A percentile compares a stretch with the other conserved stretches of the same genome.
Evolutionary conservation across 345 rosid genomes (phyloP).

Genomic region (Citrus glauca): DNA sequence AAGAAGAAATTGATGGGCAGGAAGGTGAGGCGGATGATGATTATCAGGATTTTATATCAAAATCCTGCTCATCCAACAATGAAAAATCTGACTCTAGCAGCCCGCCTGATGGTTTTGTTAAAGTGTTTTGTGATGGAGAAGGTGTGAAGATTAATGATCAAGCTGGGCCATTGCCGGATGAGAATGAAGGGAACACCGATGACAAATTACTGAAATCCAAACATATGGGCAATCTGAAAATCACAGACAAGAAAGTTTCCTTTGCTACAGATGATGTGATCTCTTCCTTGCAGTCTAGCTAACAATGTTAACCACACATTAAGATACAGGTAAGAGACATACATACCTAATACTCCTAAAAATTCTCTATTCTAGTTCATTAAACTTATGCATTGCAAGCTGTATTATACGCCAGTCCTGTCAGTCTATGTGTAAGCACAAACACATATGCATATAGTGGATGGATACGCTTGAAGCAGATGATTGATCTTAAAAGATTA

Average conservation of each 20-base stretch:
- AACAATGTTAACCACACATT: constrained; percentile 13
- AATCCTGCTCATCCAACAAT: constrained; percentile 13
- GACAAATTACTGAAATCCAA: constrained; percentile 4
- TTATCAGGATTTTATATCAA: constrained; percentile 20
- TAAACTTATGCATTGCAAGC: neutral
- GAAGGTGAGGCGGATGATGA: constrained; percentile 23
- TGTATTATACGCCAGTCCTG: neutral
- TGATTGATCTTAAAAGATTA: constrained; percentile 27
- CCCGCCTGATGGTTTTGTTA: constrained; percentile 11
- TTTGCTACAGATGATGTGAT: constrained; percentile 11
- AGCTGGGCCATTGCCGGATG: constrained; percentile 11
- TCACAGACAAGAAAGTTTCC: constrained; percentile 23
- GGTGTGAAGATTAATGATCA: neutral
- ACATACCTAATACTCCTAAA: neutral
- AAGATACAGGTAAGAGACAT: constrained; percentile 33
- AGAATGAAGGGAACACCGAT: constrained; percentile 8
- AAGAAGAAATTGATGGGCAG: constrained; percentile 24
- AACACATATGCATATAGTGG: neutral
- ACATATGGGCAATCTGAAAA: constrained; percentile 15
- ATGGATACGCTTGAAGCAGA: constrained; percentile 42
- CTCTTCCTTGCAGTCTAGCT: constrained; percentile 20
- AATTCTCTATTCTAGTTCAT: neutral
- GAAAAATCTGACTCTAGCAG: constrained; percentile 23
- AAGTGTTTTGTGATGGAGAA: constrained; percentile 20
- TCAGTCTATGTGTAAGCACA: neutral